Conservation (phyloP, 2,329 filamentous ascomycete species). For the Scortechinia acanthostroma region DNA sequence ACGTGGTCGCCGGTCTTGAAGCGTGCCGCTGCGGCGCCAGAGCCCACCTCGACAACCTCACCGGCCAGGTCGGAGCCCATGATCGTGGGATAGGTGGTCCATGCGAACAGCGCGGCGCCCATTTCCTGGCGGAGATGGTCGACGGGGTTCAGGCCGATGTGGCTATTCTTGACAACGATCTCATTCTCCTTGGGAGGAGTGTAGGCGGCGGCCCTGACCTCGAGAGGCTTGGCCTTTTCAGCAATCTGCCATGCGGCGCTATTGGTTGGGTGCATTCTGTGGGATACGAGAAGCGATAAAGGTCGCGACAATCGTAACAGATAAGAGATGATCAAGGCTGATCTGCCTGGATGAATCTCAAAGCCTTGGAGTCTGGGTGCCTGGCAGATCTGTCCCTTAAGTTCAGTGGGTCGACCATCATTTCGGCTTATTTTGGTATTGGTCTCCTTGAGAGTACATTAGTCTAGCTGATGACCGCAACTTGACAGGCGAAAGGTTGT, state of each 20-base stretch:
- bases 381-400: too few relatives aligned
- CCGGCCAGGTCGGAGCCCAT: conserved; percentile 45
- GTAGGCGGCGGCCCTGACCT: not conserved
- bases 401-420: too few relatives aligned
- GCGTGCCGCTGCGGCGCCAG: conserved; percentile 36
- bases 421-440: too few relatives aligned
- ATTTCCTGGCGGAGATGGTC: conserved; percentile 19
- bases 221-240: conserved; percentile 1
- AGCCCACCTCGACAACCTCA: conserved; percentile 37
- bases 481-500: too few relatives aligned
- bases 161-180: conserved; percentile 21
- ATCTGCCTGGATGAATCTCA: too few relatives aligned
- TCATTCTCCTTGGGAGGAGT: conserved; percentile 12
- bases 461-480: too few relatives aligned
- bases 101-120: conserved; percentile 14
- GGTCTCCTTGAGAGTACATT: too few relatives aligned
- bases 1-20: conserved; percentile 45
- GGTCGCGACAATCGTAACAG: too few relatives aligned
- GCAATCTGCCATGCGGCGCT: not conserved
- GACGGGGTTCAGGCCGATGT: conserved; percentile 25
- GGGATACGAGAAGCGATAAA: too few relatives aligned
- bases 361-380: too few relatives aligned
- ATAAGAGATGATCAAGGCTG: too few relatives aligned
- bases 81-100: conserved; percentile 24
- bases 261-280: conserved; percentile 1